Evolutionary conservation across 148 eudicot genomes (phyloP), one percentile per base, ranked within the genome.

Genomic region (Vaccinium corymbosum): DNA sequence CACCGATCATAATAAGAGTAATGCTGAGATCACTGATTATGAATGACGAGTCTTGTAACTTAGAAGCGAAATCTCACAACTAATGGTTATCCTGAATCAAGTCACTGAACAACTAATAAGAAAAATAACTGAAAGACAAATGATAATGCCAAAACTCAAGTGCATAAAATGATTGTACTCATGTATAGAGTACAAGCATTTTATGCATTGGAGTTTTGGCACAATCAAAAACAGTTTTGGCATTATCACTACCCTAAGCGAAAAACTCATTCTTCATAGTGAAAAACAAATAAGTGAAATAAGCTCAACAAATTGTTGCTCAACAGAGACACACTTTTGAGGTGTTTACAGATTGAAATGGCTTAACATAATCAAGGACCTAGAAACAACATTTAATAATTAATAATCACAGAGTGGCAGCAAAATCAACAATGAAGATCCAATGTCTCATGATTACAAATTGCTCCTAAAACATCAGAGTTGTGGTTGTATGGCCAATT

Each of bases 281-380:
- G 38, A 35, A 35, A 35, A 35, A 78, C 62, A 29, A 2, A 35
- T 1, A 35, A 35, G 12, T 53, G 20, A 78, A 52, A 78, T 78
- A 62, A 78, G 51, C 57, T n/a, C 59, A 77, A 77, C 38, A 20
- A 77, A 4, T 6, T 29, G 62, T 25, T 53, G 22, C 15, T 53
- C 35, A 29, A 19, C 48, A 1, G n/a, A 52, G 51, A 78, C 6
- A 52, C 42, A 25, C 17, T 53, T 7, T 16, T 27, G 42, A 52
- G n/a, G 46, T 27, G 80, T 15, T 78, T 78, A 19, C 62, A 78
- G 62, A 53, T 53, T 78, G 53, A 52, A 78, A 49, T 16, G 42
- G 62, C 27, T 42, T 42, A 53, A 53, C 8, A 25, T 52, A 25
- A 52, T 15, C 1, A 1, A 52, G 56, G 62, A 49, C n/a, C 32